Percentiles rank a stretch among this genome's conserved stretches.
Conservation (phyloP, 192 early-diverging fungal species). For the Backusella australiensis region DNA sequence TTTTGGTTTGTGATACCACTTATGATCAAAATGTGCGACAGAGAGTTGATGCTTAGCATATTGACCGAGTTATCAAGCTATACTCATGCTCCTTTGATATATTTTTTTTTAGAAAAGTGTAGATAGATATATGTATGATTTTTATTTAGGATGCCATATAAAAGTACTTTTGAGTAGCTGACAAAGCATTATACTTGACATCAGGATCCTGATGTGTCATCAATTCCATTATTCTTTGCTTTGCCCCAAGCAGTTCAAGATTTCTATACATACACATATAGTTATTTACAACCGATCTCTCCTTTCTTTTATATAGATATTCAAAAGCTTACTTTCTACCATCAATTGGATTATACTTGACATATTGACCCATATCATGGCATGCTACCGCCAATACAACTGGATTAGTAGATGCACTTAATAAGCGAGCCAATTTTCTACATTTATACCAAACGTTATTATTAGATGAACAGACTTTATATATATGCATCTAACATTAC, state of each 20-base stretch:
- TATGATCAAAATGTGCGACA: no score
- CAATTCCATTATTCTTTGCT: conserved; percentile 90
- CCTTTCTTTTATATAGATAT: neutral
- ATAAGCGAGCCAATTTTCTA: conserved; percentile 58
- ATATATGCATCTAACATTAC: conserved; percentile 15
- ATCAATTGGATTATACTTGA: conserved; percentile 74
- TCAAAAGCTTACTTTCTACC: conserved; percentile 72
- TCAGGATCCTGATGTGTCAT: conserved; percentile 90
- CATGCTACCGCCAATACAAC: conserved; percentile 84
- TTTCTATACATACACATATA: conserved; percentile 32
- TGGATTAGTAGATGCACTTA: conserved; percentile 56
- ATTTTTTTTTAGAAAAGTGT: neutral
- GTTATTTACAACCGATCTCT: neutral
- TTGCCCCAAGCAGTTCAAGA: conserved; percentile 87
- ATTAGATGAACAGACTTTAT: neutral
- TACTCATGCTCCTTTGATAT: no score
- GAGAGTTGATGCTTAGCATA: no score
- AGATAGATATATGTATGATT: neutral
- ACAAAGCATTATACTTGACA: conserved; percentile 88
- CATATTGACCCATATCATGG: conserved; percentile 93
- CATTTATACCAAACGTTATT: neutral
- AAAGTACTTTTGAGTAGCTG: conserved; percentile 78
- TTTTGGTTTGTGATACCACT: no score
- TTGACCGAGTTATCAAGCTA: no score
- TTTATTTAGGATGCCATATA: conserved; percentile 14